Base-by-base conservation (phyloP, 78 protist genomes). In the Speleostelium caveatum region DNA sequence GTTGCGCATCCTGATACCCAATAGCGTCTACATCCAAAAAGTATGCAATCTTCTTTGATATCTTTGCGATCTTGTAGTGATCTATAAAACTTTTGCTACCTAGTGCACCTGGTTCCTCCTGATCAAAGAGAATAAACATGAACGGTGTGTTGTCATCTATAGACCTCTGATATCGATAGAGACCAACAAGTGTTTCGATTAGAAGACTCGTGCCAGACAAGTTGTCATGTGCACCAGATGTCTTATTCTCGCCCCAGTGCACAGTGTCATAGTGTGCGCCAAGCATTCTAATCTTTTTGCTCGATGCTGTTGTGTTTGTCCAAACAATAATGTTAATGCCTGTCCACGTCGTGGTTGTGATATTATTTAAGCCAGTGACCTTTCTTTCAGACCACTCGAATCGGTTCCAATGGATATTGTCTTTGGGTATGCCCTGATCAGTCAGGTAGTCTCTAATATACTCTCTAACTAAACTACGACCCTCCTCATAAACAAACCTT, bases 51-150 rank as follows among this genome's bases (percentile, higher is more conserved):
- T 45, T 45, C 12, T 69, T 21, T 55, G 75, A n/a, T 14, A 49
- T 51, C 17, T 79, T 79, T 19, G 38, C 14, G 0, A 79, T 14
- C 2, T 36, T 24, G 16, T 56, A 14, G 21, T 79, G 21, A 8
- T 69, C 62, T 32, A 79, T 68, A 60, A 69, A 83, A 22, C 67
- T 45, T 42, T 73, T 69, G 1, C 67, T 45, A 17, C 91, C 91
- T 28, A 83, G 67, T 41, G 91, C 55, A 24, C 83, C 83, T n/a
- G 91, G 80, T n/a, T 83, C 67, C 72, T 83, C 91, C 39, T 83
- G 91, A 69, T 83, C 91, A 24, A 83, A 83, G 5, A 83, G 59
- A 3, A 83, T 30, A 60, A 83, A 83, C 72, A 83, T 56, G 32
- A 26, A 58, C 4, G 91, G 91, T 45, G 42, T n/a, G 12, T 67